phyloP scores from a whole-genome alignment of 2,329 filamentous ascomycete species.

The Calonectria hongkongensis region DNA sequence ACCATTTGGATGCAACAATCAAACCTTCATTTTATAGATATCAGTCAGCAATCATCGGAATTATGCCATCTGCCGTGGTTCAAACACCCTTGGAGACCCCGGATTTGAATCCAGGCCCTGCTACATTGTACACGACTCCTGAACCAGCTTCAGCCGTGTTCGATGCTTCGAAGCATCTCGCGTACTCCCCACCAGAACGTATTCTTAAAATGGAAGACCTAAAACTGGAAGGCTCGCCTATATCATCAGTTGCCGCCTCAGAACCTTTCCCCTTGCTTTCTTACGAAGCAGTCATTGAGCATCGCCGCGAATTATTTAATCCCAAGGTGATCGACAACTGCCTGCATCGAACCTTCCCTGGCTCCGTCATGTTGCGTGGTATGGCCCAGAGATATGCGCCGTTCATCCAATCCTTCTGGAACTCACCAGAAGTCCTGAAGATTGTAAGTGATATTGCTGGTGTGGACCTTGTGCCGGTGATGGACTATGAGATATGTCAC shows the following conservation, averaged over 20 bases:
- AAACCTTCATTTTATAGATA: background rate
- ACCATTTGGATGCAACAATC: background rate
- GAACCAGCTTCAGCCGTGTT: background rate
- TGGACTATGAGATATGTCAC: slow-evolving; percentile 76
- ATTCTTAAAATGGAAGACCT: slow-evolving; percentile 78
- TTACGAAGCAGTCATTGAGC: slow-evolving; percentile 75
- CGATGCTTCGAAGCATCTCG: slow-evolving; percentile 68
- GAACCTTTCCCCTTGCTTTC: slow-evolving; percentile 80
- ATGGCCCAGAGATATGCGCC: slow-evolving; percentile 54
- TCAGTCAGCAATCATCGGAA: background rate
- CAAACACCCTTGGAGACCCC: background rate
- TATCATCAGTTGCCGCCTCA: slow-evolving; percentile 78
- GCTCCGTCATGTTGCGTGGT: slow-evolving; percentile 75
- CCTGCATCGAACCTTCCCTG: slow-evolving; percentile 66
- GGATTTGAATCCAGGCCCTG: background rate
- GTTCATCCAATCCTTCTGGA: slow-evolving; percentile 67
- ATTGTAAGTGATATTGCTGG: slow-evolving; percentile 74
- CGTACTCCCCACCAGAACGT: slow-evolving; percentile 69
- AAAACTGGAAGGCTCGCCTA: slow-evolving; percentile 72
- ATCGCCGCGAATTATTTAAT: slow-evolving; percentile 77
- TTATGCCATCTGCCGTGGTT: slow-evolving; percentile 22
- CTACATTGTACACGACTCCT: background rate
- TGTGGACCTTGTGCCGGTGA: slow-evolving; percentile 73
- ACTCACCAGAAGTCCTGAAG: slow-evolving; percentile 70
- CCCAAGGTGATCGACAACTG: slow-evolving; percentile 74